These are phyloP conservation scores for Ogataea sp. DNA, from an alignment of 805 yeast genomes.

Conservation along the genomic window DNA sequence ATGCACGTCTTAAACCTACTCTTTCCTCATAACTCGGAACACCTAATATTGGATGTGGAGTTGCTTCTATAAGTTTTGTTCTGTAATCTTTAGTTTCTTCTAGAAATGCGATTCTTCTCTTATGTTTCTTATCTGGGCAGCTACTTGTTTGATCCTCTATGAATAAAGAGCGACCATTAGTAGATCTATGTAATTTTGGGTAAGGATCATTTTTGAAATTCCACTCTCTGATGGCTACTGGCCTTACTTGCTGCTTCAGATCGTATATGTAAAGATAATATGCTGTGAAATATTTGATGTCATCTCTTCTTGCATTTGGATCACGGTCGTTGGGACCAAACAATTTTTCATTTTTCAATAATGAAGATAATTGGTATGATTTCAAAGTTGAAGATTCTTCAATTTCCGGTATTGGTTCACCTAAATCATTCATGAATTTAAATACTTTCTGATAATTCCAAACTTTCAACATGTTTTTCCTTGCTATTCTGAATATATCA, in stretches of 20 bases:
- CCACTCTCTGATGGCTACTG: slow-evolving; percentile 84
- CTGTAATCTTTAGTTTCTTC: slow-evolving; percentile 25
- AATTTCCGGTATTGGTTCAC: slow-evolving; percentile 27
- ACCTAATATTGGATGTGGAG: slow-evolving; percentile 7
- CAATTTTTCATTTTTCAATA: slow-evolving; percentile 76
- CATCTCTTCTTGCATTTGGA: slow-evolving; percentile 77
- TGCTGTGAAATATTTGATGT: slow-evolving; percentile 71
- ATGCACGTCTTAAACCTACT: slow-evolving; percentile 10
- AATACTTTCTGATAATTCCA: slow-evolving; percentile 86
- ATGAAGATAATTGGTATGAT: slow-evolving; percentile 36
- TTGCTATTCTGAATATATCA: slow-evolving; percentile 64
- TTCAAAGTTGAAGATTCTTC: slow-evolving; percentile 15
- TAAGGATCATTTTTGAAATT: slow-evolving; percentile 28
- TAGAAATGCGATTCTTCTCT: slow-evolving; percentile 21
- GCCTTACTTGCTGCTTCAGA: slow-evolving; percentile 65
- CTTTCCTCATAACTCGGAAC: slow-evolving; percentile 16
- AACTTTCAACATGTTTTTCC: slow-evolving; percentile 57
- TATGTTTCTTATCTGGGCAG: slow-evolving; percentile 18
- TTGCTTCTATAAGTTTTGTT: slow-evolving; percentile 19
- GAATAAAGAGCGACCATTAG: slow-evolving; percentile 79
- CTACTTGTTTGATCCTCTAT: slow-evolving; percentile 39
- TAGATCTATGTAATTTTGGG: slow-evolving; percentile 54
- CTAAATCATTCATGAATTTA: slow-evolving; percentile 64
- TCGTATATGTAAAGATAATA: slow-evolving; percentile 77
- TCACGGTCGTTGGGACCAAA: slow-evolving; percentile 87